phyloP scores from a whole-genome alignment of 768 basidiomycete species.

The Kwoniella heveanensis region DNA sequence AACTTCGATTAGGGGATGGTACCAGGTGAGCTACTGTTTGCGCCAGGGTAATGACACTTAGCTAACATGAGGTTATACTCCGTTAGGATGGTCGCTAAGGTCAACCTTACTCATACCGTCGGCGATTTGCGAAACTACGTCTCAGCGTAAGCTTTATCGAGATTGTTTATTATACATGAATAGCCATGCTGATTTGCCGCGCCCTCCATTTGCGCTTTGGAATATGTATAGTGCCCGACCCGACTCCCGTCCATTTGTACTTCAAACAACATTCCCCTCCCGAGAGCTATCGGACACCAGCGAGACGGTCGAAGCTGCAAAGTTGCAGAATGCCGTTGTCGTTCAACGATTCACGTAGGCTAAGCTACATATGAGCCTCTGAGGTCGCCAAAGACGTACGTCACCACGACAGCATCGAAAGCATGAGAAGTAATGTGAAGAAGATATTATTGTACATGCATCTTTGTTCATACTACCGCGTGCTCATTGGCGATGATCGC shows the following conservation, averaged over 20 bases:
- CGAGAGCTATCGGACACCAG: slow-evolving; percentile 67
- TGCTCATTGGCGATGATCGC: too few relatives aligned
- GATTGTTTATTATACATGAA: neutral
- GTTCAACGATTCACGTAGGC: slow-evolving; percentile 66
- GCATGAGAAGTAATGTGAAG: neutral
- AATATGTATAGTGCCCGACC: slow-evolving; percentile 69
- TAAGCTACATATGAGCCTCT: too few relatives aligned
- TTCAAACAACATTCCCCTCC: slow-evolving; percentile 87
- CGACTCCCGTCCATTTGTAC: slow-evolving; percentile 69
- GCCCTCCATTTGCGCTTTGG: neutral
- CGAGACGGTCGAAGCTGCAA: slow-evolving; percentile 71
- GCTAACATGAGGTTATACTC: neutral
- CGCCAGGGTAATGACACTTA: neutral
- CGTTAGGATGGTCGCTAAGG: slow-evolving; percentile 71
- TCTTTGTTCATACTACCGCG: too few relatives aligned
- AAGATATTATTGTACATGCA: too few relatives aligned
- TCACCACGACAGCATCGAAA: too few relatives aligned
- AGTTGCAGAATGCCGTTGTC: slow-evolving; percentile 77
- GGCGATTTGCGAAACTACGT: slow-evolving; percentile 82
- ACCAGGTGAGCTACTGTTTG: slow-evolving; percentile 63
- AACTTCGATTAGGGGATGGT: slow-evolving; percentile 87
- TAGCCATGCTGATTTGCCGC: neutral
- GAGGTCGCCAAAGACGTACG: too few relatives aligned
- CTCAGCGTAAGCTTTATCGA: slow-evolving; percentile 73
- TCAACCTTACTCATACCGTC: slow-evolving; percentile 90